Evolutionary conservation across 2,329 filamentous ascomycete species (phyloP).

Genomic region (Colletotrichum sp.): DNA sequence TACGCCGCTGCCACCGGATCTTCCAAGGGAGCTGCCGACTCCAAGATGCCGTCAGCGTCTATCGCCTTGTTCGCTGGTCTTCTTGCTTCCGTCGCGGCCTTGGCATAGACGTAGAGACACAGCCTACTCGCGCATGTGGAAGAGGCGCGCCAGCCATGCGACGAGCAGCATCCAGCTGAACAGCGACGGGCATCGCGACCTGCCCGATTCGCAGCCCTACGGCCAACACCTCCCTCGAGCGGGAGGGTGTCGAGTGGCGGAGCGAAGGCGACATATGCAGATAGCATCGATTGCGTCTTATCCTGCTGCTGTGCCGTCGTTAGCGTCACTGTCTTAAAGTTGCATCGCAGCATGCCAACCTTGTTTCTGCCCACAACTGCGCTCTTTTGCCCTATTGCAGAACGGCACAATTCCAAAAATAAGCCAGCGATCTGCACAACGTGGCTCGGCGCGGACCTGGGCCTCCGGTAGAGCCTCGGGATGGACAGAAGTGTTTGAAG

Average conservation of each 20-base stretch:
- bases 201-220: constrained; percentile 3
- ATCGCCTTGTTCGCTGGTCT: not conserved
- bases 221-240: not conserved
- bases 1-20: constrained; percentile 13
- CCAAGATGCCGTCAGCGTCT: not conserved
- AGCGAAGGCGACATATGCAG: not conserved
- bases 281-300: not conserved
- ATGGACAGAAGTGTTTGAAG: not conserved
- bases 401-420: not conserved
- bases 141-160: not conserved
- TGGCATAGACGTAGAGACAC: not conserved
- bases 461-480: not conserved
- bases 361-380: not conserved
- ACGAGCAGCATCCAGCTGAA: not conserved
- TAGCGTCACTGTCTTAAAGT: not conserved
- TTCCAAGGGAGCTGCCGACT: constrained; percentile 1
- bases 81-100: not conserved
- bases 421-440: not conserved
- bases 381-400: not conserved
- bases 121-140: not conserved
- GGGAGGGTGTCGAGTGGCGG: not conserved
- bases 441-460: not conserved
- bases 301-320: not conserved
- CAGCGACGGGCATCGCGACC: not conserved
- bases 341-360: not conserved